Evolutionary conservation across 257 asterid species (phyloP), one percentile per base, ranked within the genome.

Genomic region (Striga asiatica): DNA sequence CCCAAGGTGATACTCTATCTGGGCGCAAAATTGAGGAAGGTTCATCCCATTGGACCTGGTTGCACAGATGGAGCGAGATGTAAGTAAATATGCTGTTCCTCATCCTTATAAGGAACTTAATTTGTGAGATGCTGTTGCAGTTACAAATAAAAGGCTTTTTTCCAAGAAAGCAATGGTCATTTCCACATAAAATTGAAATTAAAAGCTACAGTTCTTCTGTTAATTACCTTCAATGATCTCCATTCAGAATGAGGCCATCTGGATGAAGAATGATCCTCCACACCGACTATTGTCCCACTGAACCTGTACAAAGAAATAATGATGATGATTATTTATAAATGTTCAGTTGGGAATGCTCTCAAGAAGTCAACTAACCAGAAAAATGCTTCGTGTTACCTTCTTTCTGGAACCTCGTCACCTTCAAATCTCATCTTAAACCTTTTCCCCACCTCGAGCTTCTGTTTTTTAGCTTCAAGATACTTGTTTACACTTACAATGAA

Each of bases 31-130:
- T 74, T 35, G 94, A 68, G 24, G 99, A 84, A 35, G 91, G 94
- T 64, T 92, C 99, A 70, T 92, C 99, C 99, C 99, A 92, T 55
- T 92, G 97, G 60, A 88, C 97, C 99, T 92, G 94, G 49, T 66
- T 47, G 24, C 4, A 32, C 24, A 62, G 17, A 71, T 58, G 9
- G 41, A 34, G 41, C 1, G 41, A 8, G 41, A 8, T 13, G 41
- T 34, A 4, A 34, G 41, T 2, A 43, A 43, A 43, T 43, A 43
- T 43, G 50, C 19, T 43, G 8, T 14, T 43, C 50, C 4, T 43
- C 21, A 43, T 43, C 50, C 16, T 21, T 35, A 54, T 54, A 50
- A 50, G 54, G 21, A 22, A 60, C 19, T 45, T 43, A 23, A 14
- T 22, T 46, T 14, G 13, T 16, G 28, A 52, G 55, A 9, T 24